These are phyloP conservation scores for Collariella sp. DNA, from an alignment of 495 filamentous ascomycete genomes.

Conservation along the genomic window DNA sequence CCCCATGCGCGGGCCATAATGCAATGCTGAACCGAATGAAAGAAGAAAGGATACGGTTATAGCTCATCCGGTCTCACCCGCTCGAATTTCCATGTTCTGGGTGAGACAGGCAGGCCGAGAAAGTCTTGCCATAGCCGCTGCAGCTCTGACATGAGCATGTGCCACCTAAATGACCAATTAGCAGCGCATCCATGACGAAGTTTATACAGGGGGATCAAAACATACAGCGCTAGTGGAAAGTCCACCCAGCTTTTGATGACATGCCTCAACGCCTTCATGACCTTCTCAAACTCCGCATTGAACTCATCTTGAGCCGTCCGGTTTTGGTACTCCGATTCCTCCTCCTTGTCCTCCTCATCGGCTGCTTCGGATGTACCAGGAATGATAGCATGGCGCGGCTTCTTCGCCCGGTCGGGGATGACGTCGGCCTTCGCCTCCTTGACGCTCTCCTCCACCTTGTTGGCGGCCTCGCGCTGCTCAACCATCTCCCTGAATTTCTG, in stretches of 20 bases:
- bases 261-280: slow-evolving; percentile 53
- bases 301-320: slow-evolving; percentile 50
- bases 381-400: slow-evolving; percentile 38
- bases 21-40: background rate
- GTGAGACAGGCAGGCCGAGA: slow-evolving; percentile 66
- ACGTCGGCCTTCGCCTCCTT: slow-evolving; percentile 16
- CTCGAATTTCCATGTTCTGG: slow-evolving; percentile 57
- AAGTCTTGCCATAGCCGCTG: slow-evolving; percentile 63
- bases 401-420: slow-evolving; percentile 36
- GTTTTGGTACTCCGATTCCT: slow-evolving; percentile 26
- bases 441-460: slow-evolving; percentile 30
- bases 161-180: slow-evolving; percentile 40
- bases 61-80: slow-evolving; percentile 48
- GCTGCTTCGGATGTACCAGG: slow-evolving; percentile 11
- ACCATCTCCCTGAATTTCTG: slow-evolving; percentile 64
- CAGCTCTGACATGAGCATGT: slow-evolving; percentile 53
- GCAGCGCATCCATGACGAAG: background rate
- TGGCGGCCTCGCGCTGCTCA: slow-evolving; percentile 43
- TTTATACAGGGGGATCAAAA: slow-evolving; percentile 16
- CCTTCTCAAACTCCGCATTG: slow-evolving; percentile 50
- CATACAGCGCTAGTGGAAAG: slow-evolving; percentile 65
- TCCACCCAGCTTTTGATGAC: slow-evolving; percentile 63
- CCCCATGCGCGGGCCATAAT: background rate
- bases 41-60: slow-evolving; percentile 7
- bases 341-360: slow-evolving; percentile 29